phyloP scores from a whole-genome alignment of 768 basidiomycete genomes.

The Pleurotus tuoliensis region DNA sequence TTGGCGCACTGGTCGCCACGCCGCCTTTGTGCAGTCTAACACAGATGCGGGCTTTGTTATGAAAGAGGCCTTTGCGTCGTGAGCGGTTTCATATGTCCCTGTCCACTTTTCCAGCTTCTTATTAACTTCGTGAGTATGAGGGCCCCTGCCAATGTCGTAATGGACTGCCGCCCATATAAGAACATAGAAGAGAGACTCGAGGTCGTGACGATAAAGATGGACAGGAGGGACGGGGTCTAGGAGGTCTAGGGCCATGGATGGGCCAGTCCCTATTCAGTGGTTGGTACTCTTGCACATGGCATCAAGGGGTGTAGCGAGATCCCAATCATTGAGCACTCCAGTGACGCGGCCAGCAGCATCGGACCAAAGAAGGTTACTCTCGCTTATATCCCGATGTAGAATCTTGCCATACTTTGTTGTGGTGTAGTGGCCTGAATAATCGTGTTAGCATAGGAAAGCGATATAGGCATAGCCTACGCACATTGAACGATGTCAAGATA shows the following conservation, averaged over 20 bases:
- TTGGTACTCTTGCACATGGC: conserved; percentile 2
- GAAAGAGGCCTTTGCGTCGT: not conserved
- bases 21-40: not conserved
- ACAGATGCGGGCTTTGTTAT: not conserved
- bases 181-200: too few relatives aligned
- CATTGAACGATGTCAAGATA: conserved; percentile 28
- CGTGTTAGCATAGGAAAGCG: not conserved
- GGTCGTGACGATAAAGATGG: too few relatives aligned
- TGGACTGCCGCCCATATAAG: conserved; percentile 8
- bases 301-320: conserved; percentile 15
- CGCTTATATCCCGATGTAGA: conserved; percentile 28
- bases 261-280: conserved; percentile 20
- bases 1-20: not conserved
- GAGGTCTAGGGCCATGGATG: conserved; percentile 26
- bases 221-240: conserved; percentile 8
- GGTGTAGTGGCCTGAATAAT: conserved; percentile 19
- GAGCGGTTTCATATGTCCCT: not conserved
- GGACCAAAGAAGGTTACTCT: conserved; percentile 23
- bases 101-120: not conserved
- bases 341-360: not conserved
- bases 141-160: conserved; percentile 14
- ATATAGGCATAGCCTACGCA: conserved; percentile 8
- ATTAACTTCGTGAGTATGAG: not conserved
- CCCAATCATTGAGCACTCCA: conserved; percentile 26
- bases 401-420: conserved; percentile 16